Percentiles rank a stretch among this genome's conserved stretches.
Conservation (phyloP, 1,284 basidiomycete genomes). For the Leccinum fallax region DNA sequence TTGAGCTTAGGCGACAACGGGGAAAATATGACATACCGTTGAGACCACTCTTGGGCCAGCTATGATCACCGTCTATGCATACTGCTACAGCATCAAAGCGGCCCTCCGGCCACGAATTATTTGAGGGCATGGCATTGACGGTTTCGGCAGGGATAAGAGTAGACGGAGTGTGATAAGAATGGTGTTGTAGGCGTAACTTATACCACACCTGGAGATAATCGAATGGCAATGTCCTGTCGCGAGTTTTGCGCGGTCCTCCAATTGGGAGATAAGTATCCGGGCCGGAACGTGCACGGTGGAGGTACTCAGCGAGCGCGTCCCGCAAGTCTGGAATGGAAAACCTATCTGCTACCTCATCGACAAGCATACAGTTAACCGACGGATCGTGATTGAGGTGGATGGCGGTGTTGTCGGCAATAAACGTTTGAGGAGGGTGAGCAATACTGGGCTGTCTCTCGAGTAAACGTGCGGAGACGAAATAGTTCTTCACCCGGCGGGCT, state of each 20-base stretch:
- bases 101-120: background rate
- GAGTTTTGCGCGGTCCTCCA: background rate
- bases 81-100: background rate
- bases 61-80: background rate
- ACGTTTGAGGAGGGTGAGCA: background rate
- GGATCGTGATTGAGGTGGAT: background rate
- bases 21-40: background rate
- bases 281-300: background rate
- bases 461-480: background rate
- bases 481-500: background rate
- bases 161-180: background rate
- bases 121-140: background rate
- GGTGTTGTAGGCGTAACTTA: background rate
- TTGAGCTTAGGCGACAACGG: background rate
- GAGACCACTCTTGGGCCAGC: conserved; percentile 1
- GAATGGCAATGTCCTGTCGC: background rate
- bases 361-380: background rate
- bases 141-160: background rate
- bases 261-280: background rate
- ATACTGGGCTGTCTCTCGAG: background rate
- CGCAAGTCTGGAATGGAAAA: background rate
- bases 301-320: background rate
- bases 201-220: background rate
- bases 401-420: background rate
- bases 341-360: background rate